Percentiles rank a stretch among this genome's conserved stretches.
Conservation (phyloP, 495 filamentous ascomycete species). For the Zalerion maritima region DNA sequence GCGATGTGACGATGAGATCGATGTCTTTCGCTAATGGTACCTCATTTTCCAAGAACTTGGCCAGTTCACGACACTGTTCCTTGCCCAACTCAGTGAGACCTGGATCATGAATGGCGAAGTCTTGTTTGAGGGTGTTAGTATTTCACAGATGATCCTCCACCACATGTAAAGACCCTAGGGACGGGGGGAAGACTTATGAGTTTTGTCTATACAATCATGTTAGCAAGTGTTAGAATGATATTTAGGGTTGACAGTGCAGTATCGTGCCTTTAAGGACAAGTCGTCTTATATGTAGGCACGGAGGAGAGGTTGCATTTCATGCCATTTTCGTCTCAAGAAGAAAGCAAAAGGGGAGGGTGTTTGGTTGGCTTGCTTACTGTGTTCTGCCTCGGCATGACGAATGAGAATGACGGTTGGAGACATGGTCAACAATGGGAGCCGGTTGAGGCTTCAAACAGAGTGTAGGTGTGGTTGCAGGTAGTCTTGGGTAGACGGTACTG, state of each 20-base stretch:
- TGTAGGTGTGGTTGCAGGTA: too few relatives aligned
- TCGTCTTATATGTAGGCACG: not conserved
- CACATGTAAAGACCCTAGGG: too few relatives aligned
- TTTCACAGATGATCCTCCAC: too few relatives aligned
- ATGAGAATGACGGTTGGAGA: slow-evolving; percentile 31
- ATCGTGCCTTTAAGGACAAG: slow-evolving; percentile 12
- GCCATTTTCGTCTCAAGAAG: too few relatives aligned
- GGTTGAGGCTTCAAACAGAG: too few relatives aligned
- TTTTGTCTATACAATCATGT: slow-evolving; percentile 14
- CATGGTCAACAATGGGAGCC: slow-evolving; percentile 19
- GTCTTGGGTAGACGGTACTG: too few relatives aligned
- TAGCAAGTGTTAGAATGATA: slow-evolving; percentile 1
- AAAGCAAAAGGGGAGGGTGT: too few relatives aligned
- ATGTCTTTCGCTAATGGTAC: slow-evolving; percentile 21
- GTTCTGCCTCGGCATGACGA: slow-evolving; percentile 33
- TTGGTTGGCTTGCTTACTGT: slow-evolving; percentile 18
- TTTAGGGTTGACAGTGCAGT: slow-evolving; percentile 10
- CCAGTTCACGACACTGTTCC: slow-evolving; percentile 20
- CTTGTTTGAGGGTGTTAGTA: slow-evolving; percentile 10
- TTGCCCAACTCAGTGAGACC: slow-evolving; percentile 21
- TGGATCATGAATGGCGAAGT: slow-evolving; percentile 25
- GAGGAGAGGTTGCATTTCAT: not conserved
- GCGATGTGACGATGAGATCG: slow-evolving; percentile 33
- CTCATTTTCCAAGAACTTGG: slow-evolving; percentile 15
- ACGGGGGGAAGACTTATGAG: slow-evolving; percentile 18